Base-by-base conservation (phyloP, 805 yeast genomes). In the Yamadazyma insecticola region DNA sequence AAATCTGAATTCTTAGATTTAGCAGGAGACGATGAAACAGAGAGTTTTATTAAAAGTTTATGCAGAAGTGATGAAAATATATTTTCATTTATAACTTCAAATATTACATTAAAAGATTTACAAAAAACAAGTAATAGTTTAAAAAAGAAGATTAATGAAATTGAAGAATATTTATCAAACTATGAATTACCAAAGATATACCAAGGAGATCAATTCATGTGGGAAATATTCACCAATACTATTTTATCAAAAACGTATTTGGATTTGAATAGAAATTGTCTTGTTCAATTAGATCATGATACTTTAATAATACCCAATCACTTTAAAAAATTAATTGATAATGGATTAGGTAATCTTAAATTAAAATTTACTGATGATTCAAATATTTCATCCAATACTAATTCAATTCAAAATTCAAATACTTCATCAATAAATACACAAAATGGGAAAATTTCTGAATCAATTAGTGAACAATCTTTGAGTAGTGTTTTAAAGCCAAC, bases 31-130 rank as follows among this genome's bases (percentile, higher is more conserved):
- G 48, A 53, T 41, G 82, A 78, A 21, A 69, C 81, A 4, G 81
- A 74, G 37, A 76, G 78, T 15, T 75, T 78, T 48, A 61, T 77
- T 29, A 70, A 70, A 45, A 63, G 71, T 10, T 39, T 56, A 22
- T 43, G 49, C 18, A 41, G 48, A 29, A 48, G 50, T 26, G 49
- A 55, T 30, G 62, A 55, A 22, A 55, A 55, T 27, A 51, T 56
- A 9, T 56, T 47, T 35, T 63, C 68, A 18, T 66, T 67, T 44
- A 65, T 68, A 17, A 56, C 60, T 1, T 55, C 70, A 20, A 61
- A 63, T 39, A 57, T 67, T 22, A 60, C 70, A 2, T 48, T 68
- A 24, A 55, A 53, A 35, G 74, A 68, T 35, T 40, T 68, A 16
- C 72, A 63, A 42, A 61, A 60, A 36, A 61, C 60, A 33, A 51